These are phyloP conservation scores for Urostyla sp. DNA, from an alignment of 73 alveolate genomes.

Conservation along the genomic window DNA sequence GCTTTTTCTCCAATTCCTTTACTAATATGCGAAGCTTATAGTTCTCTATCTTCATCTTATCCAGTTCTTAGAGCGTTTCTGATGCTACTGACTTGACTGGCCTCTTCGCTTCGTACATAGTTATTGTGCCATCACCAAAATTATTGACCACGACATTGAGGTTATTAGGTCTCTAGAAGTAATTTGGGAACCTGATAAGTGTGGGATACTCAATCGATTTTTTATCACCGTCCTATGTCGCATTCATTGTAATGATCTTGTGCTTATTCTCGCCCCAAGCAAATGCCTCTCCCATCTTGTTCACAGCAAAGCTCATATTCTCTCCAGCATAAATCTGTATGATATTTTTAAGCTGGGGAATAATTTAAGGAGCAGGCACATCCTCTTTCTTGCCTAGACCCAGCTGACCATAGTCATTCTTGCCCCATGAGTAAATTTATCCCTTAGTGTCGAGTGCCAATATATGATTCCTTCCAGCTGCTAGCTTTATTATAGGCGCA, in stretches of 20 bases:
- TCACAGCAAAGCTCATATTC: constrained; percentile 68
- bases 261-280: constrained; percentile 66
- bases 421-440: constrained; percentile 80
- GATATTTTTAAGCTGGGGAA: constrained; percentile 4
- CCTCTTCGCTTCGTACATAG: constrained; percentile 28
- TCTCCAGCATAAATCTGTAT: constrained; percentile 64
- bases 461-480: constrained; percentile 80
- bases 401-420: constrained; percentile 82
- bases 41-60: constrained; percentile 8
- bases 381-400: constrained; percentile 53
- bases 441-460: constrained; percentile 78
- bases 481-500: constrained; percentile 35
- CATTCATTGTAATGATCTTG: constrained; percentile 11
- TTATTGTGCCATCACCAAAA: constrained; percentile 3
- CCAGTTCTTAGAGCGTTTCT: constrained; percentile 25
- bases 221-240: background rate
- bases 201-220: background rate
- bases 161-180: background rate
- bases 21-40: constrained; percentile 2
- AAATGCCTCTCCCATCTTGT: constrained; percentile 54
- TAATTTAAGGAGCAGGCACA: background rate
- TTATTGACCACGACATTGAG: background rate
- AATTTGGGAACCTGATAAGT: constrained; percentile 3
- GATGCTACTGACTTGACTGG: constrained; percentile 31
- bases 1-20: constrained; percentile 13